Conservation (phyloP, 2,329 filamentous ascomycete genomes). For the Colletotrichum orbiculare region DNA sequence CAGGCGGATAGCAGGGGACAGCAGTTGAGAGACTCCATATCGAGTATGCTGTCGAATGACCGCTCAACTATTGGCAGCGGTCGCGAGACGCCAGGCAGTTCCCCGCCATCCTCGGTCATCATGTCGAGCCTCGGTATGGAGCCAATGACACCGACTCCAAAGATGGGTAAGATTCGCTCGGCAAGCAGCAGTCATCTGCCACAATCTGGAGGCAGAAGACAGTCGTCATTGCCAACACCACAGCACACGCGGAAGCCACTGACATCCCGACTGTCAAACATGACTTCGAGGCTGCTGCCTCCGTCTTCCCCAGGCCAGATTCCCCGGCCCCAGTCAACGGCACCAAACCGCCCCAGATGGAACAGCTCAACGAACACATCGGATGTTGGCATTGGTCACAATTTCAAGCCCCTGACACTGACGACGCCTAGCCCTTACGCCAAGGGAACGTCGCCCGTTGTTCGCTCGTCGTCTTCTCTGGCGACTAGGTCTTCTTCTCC, state of each 20-base stretch:
- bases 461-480: conserved; percentile 55
- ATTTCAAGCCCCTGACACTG: conserved; percentile 71
- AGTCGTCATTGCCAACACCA: conserved; percentile 60
- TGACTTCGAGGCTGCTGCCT: conserved; percentile 61
- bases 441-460: conserved; percentile 54
- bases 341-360: conserved; percentile 76
- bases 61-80: conserved; percentile 76
- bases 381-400: conserved; percentile 74
- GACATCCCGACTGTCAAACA: conserved; percentile 57
- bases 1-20: conserved; percentile 72
- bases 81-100: conserved; percentile 77
- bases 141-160: conserved; percentile 56
- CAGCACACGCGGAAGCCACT: conserved; percentile 55
- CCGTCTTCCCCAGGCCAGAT: conserved; percentile 48
- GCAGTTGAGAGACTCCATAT: conserved; percentile 90
- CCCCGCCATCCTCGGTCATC: conserved; percentile 70
- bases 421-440: conserved; percentile 70
- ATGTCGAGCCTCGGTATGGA: conserved; percentile 67
- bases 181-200: conserved; percentile 59
- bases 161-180: conserved; percentile 58
- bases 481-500: conserved; percentile 50
- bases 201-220: conserved; percentile 57
- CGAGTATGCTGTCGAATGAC: conserved; percentile 89
- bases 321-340: conserved; percentile 57
- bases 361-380: conserved; percentile 73